Evolutionary conservation across 2,329 filamentous ascomycete genomes (phyloP).

Genomic region (Aquanectria penicillioides): DNA sequence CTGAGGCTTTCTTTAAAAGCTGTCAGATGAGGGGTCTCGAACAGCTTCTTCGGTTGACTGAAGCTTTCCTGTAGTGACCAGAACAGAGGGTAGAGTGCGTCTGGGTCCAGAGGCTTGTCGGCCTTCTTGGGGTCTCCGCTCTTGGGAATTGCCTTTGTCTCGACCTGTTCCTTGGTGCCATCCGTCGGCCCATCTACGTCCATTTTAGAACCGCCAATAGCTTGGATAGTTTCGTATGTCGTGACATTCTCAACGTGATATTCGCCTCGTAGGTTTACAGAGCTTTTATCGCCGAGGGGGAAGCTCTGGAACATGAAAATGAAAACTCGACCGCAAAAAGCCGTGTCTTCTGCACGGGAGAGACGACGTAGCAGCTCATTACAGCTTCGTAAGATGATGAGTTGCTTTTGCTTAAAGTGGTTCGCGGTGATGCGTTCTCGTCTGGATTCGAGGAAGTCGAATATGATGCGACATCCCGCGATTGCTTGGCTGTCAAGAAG

Average conservation of each 20-base stretch:
- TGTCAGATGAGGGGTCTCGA: slow-evolving; percentile 75
- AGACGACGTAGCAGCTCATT: slow-evolving; percentile 94
- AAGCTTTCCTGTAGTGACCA: slow-evolving; percentile 95
- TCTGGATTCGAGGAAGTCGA: slow-evolving; percentile 94
- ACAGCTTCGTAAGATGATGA: slow-evolving; percentile 92
- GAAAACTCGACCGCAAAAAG: slow-evolving; percentile 96
- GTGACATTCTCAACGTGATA: slow-evolving; percentile 97
- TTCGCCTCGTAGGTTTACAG: slow-evolving; percentile 94
- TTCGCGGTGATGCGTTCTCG: slow-evolving; percentile 86
- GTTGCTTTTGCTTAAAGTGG: slow-evolving; percentile 83
- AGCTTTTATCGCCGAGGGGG: slow-evolving; percentile 94
- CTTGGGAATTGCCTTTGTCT: slow-evolving; percentile 48
- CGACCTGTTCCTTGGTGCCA: slow-evolving; percentile 45
- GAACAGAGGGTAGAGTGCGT: slow-evolving; percentile 87
- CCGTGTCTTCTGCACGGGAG: slow-evolving; percentile 95
- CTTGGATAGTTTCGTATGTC: slow-evolving; percentile 68
- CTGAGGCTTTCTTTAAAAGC: slow-evolving; percentile 84
- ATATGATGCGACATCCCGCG: slow-evolving; percentile 87
- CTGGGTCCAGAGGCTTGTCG: slow-evolving; percentile 69
- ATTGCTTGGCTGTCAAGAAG: slow-evolving; percentile 96
- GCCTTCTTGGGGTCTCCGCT: slow-evolving; percentile 55
- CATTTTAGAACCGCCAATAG: slow-evolving; percentile 58
- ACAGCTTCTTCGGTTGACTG: slow-evolving; percentile 86
- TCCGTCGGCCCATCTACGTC: slow-evolving; percentile 69
- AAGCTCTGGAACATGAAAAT: slow-evolving; percentile 99